Conservation (phyloP, 805 yeast species). For the Naumovozyma baii region DNA sequence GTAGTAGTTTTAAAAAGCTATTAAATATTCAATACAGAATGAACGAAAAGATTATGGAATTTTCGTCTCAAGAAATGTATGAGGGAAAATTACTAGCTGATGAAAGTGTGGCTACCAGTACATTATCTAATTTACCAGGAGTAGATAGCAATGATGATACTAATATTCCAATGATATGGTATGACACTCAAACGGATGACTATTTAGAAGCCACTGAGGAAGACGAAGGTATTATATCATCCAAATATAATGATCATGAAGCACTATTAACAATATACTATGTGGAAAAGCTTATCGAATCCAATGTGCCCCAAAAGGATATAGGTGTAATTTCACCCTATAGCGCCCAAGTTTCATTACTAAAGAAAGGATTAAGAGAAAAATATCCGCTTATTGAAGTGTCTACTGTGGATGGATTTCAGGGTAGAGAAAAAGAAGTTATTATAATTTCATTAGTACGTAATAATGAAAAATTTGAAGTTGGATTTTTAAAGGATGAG, state of each 20-base stretch:
- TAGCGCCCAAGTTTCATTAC: conserved; percentile 66
- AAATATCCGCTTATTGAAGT: conserved; percentile 49
- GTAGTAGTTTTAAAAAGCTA: conserved; percentile 42
- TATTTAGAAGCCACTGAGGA: conserved; percentile 51
- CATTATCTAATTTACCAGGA: conserved; percentile 46
- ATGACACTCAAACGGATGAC: conserved; percentile 88
- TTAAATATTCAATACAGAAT: conserved; percentile 79
- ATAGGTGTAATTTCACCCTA: conserved; percentile 91
- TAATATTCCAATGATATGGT: conserved; percentile 56
- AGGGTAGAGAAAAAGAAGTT: conserved; percentile 89
- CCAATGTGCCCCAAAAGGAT: conserved; percentile 44
- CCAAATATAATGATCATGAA: conserved; percentile 75
- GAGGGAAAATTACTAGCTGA: conserved; percentile 54
- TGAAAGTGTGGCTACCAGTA: conserved; percentile 42
- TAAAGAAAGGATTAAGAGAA: conserved; percentile 40
- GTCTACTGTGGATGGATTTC: conserved; percentile 92
- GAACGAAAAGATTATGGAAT: conserved; percentile 70
- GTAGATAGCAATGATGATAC: conserved; percentile 48
- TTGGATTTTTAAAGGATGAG: conserved; percentile 75
- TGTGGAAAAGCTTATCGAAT: conserved; percentile 38
- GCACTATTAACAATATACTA: conserved; percentile 51
- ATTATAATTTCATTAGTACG: conserved; percentile 75
- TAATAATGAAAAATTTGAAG: conserved; percentile 57
- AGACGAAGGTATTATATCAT: conserved; percentile 32
- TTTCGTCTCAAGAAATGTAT: conserved; percentile 63